Percentiles rank a stretch among this genome's conserved stretches.
Conservation (phyloP, 2,329 filamentous ascomycete genomes). For the Trichoderma oligosporum region DNA sequence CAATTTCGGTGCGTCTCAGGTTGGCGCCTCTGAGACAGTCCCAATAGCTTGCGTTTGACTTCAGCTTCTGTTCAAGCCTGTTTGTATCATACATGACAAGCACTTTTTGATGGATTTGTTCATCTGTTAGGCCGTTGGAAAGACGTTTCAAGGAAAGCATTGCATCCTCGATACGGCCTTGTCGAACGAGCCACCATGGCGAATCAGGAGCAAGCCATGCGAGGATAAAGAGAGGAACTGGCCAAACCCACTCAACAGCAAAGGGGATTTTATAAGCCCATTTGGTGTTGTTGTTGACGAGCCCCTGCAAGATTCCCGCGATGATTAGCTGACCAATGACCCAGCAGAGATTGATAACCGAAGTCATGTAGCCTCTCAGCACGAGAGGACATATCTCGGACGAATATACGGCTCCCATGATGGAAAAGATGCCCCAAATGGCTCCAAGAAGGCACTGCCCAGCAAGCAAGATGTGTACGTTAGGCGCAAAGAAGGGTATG, state of each 20-base stretch:
- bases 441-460: slow-evolving; percentile 42
- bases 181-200: slow-evolving; percentile 40
- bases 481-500: slow-evolving; percentile 28
- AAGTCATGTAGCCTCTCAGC: slow-evolving; percentile 38
- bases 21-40: slow-evolving; percentile 41
- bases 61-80: slow-evolving; percentile 24
- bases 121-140: slow-evolving; percentile 11
- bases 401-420: slow-evolving; percentile 41
- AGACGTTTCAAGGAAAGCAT: slow-evolving; percentile 6
- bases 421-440: slow-evolving; percentile 40
- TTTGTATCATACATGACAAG: slow-evolving; percentile 9
- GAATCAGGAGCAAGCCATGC: slow-evolving; percentile 32
- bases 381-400: slow-evolving; percentile 34
- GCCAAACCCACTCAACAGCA: slow-evolving; percentile 28
- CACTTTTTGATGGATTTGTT: slow-evolving; percentile 18
- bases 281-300: slow-evolving; percentile 20
- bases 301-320: slow-evolving; percentile 17
- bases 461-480: slow-evolving; percentile 38
- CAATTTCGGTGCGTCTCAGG: slow-evolving; percentile 34
- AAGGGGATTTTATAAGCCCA: slow-evolving; percentile 29
- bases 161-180: slow-evolving; percentile 33
- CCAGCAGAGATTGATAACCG: slow-evolving; percentile 28
- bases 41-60: slow-evolving; percentile 27
- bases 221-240: slow-evolving; percentile 20
- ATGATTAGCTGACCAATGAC: slow-evolving; percentile 20